These are phyloP conservation scores for Phytophthora ohioensis DNA, from an alignment of 352 stramenopile species.

Conservation along the genomic window DNA sequence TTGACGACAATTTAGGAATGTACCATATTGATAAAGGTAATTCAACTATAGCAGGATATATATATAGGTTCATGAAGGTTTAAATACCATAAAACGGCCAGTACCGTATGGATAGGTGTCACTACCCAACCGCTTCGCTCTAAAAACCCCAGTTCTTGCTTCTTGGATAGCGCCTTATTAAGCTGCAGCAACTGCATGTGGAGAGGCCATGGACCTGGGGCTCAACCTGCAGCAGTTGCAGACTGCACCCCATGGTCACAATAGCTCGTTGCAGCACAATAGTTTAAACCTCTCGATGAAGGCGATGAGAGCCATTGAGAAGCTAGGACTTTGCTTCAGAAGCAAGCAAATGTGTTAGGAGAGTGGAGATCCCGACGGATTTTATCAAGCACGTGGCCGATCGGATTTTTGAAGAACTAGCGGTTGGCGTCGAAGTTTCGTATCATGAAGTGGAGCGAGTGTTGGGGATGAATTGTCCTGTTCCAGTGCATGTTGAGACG, in stretches of 20 bases:
- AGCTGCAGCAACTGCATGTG: conserved; percentile 10
- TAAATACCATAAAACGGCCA: too few species aligned
- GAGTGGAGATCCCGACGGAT: conserved; percentile 25
- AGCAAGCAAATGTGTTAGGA: conserved; percentile 14
- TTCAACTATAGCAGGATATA: too few species aligned
- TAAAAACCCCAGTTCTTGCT: too few species aligned
- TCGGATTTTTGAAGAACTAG: conserved; percentile 41
- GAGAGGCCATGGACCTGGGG: conserved; percentile 5
- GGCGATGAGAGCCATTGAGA: conserved; percentile 24
- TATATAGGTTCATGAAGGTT: too few species aligned
- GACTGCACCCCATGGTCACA: not conserved
- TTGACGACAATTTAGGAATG: too few species aligned
- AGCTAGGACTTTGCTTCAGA: conserved; percentile 13
- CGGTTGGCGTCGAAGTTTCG: conserved; percentile 35
- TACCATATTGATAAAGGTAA: too few species aligned
- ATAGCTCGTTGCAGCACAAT: not conserved
- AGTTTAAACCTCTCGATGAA: not conserved
- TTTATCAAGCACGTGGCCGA: conserved; percentile 23
- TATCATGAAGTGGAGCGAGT: conserved; percentile 50
- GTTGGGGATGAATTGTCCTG: conserved; percentile 32
- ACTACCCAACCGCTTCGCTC: too few species aligned
- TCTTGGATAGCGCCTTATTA: not conserved
- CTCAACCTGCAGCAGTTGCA: conserved; percentile 18
- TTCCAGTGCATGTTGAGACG: conserved; percentile 7
- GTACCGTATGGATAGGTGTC: too few species aligned